Conservation (phyloP, 106 monocot genomes). For the Acorus calamus region DNA sequence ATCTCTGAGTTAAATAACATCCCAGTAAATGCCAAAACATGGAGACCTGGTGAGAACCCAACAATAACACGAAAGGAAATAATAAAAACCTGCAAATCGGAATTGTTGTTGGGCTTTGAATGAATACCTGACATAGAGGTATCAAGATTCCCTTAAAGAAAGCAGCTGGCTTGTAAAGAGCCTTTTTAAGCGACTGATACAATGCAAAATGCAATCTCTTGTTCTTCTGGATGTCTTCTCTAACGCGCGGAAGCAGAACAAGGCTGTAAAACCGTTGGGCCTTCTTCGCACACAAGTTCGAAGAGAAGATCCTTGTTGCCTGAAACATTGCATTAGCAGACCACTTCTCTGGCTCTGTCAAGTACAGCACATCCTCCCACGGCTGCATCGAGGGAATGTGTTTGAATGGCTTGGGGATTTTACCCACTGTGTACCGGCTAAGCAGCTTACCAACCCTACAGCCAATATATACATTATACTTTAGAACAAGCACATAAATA, state of each 20-base stretch:
- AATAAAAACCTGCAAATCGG: background rate
- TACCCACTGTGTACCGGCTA: constrained; percentile 84
- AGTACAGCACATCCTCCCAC: constrained; percentile 82
- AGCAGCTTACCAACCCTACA: constrained; percentile 68
- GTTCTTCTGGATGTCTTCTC: constrained; percentile 90
- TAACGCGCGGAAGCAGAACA: constrained; percentile 73
- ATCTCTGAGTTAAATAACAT: too few species aligned
- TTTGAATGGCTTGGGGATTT: constrained; percentile 86
- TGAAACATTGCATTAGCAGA: constrained; percentile 92
- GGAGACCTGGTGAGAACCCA: too few species aligned
- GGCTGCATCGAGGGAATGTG: constrained; percentile 57
- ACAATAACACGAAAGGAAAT: background rate
- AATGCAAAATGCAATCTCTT: constrained; percentile 90
- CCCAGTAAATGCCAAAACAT: too few species aligned
- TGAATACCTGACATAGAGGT: background rate
- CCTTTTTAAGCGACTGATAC: constrained; percentile 80
- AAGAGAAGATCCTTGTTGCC: constrained; percentile 86
- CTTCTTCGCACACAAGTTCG: constrained; percentile 33
- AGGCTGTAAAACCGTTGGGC: constrained; percentile 13
- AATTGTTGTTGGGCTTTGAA: too few species aligned
- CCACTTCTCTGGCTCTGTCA: constrained; percentile 91
- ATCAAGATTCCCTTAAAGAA: background rate
- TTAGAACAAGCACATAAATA: background rate
- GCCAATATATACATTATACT: too few species aligned
- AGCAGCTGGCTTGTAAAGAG: constrained; percentile 48